Evolutionary conservation across 768 basidiomycete genomes (phyloP).

Genomic region (Nidularia pulvinata): DNA sequence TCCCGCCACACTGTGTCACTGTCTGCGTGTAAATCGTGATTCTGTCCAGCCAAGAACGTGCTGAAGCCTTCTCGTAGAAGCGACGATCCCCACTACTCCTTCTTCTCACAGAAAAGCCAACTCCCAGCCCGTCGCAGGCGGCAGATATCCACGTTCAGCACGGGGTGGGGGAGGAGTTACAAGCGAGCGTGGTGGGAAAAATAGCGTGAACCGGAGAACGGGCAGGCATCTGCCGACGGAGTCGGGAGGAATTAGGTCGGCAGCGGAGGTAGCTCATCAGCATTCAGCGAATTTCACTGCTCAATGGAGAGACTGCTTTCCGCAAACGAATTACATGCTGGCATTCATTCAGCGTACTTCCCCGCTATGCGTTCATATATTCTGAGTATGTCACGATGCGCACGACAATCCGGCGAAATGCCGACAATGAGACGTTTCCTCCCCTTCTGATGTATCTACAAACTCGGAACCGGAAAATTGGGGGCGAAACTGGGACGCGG

Average conservation of each 20-base stretch:
- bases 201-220: too few species aligned
- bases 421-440: constrained; percentile 5
- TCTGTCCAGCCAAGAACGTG: not conserved
- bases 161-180: not conserved
- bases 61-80: too few species aligned
- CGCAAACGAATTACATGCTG: too few species aligned
- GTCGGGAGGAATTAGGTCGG: not conserved
- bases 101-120: too few species aligned
- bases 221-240: too few species aligned
- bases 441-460: not conserved
- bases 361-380: too few species aligned
- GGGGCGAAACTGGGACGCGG: not conserved
- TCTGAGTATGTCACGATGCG: too few species aligned
- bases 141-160: not conserved
- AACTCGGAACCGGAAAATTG: constrained; percentile 6
- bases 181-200: not conserved
- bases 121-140: too few species aligned
- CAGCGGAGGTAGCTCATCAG: not conserved
- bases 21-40: not conserved
- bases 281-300: too few species aligned
- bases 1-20: too few species aligned
- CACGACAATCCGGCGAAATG: constrained; percentile 4
- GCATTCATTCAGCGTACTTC: too few species aligned
- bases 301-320: too few species aligned
- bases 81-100: not conserved